Evolutionary conservation across 139 green algal genomes (phyloP), one percentile per base, ranked within the genome.

Genomic region (Pleodorina starrii): DNA sequence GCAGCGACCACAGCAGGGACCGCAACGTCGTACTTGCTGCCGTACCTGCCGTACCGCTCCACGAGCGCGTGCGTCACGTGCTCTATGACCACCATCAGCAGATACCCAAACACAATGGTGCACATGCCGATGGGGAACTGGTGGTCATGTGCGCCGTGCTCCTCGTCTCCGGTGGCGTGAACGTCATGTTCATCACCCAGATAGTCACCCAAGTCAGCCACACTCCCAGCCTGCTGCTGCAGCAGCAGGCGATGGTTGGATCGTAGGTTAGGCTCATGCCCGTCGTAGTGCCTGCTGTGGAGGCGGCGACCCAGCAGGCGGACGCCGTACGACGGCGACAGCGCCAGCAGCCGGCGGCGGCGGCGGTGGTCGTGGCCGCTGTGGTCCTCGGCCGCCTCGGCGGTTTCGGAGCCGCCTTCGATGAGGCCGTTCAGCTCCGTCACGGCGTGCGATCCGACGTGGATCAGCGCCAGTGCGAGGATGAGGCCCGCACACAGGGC

Each of bases 401-500:
- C 12, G 16, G 19, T 23, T 32, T 0, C 27, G 51, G 17, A 32
- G 4, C 35, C 35, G 35, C 50, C 76, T 16, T 48, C 50, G 29
- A 35, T 14, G 21, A 85, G 36, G 36, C 78, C 78, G 23, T 50
- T 21, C 51, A 85, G 27, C 51, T 85, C 78, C 35, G 14, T 25
- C 19, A 85, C 19, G 66, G 75, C 79, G 51, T 91, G 68, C 0
- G 71, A 54, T 38, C 68, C 38, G 23, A 96, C 81, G 87, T 94
- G 90, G 27, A 91, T 60, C 57, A 93, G 77, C 0, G 90, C 91
- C 1, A 92, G 76, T 21, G 25, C 36, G 5, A 94, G 87, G 23
- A 94, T 78, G 35, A 90, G 35, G 21, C 77, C 85, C 7, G 77
- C 72, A 25, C 66, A 54, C 35, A 91, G 68, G 2, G 46, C 46